Evolutionary conservation across 2,329 filamentous ascomycete species (phyloP), one percentile per base, ranked within the genome.

Genomic region (Clonostachys byssicola): DNA sequence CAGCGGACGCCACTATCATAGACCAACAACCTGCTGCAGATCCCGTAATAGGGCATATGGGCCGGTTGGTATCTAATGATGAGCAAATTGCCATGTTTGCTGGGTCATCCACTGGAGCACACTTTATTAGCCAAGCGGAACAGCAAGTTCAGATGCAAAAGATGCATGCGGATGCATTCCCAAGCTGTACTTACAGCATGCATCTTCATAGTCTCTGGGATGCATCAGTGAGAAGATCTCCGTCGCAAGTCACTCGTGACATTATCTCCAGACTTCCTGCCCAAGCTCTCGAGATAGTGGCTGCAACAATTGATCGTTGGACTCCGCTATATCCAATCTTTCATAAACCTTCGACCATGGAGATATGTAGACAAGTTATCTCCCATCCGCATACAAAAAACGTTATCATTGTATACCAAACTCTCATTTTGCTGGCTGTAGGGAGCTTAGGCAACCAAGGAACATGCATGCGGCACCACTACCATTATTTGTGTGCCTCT

Each of bases 71-170:
- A 3, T 44, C 44, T 6, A 51, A 58, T 36, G 56, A 57, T 36
- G 42, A 49, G 10, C 48, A 51, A 16, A 45, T 54, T 4, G 54
- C 51, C 34, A 58, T 57, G 54, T 60, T 60, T 43, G 53, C 49
- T 1, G 57, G 56, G 2, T 60, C 57, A 3, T 55, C 57, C 3
- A 60, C 56, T 2, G 57, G 56, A 4, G 57, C 59, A 6, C 57
- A 60, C 36, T 60, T 60, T 40, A 57, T 58, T 17, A 54, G 51
- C 34, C 57, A 59, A 40, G 54, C 54, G 2, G 56, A 60, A 40
- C 56, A 60, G 33, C 55, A 56, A 18, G 34, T 59, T 10, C 54
- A 59, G 14, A 51, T 57, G 43, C 51, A 52, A 12, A 44, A 49
- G 5, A 53, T 58, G 43, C 51, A 58, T 30, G 55, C 46, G 2